Evolutionary conservation across 1,284 basidiomycete genomes (phyloP), one percentile per base, ranked within the genome.

Genomic region (Coniferiporia sulphurascens): DNA sequence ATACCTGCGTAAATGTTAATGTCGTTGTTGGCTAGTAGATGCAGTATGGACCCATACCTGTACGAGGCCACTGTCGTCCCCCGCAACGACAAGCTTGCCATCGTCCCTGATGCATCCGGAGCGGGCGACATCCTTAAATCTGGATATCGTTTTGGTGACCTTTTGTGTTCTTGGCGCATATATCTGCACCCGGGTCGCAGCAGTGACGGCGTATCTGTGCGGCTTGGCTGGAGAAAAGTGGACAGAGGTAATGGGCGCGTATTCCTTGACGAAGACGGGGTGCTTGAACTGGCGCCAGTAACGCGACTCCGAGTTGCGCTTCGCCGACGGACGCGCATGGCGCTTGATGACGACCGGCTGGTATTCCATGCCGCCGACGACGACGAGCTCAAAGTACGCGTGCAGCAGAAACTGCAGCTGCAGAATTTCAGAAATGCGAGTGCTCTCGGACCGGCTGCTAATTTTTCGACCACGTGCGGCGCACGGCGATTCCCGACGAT

Each of bases 81-180:
- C 96, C 0, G 95, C 96, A 0, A 98, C 90, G 32, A 98, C 84
- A 43, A 99, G 82, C 71, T 96, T 97, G 27, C 96, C 97, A 73
- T 99, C 97, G 55, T 82, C 83, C 56, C 97, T 83, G 61, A 98
- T 94, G 67, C 84, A 82, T 12, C 88, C 95, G 66, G 90, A 89
- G 60, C 95, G 80, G 1, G 95, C 95, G 35, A 96, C 89, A 69
- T 98, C 96, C 73, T 97, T 97, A 77, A 99, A 99, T 36, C 97
- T 79, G 32, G 94, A 91, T 62, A 99, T 95, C 0, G 93, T 97
- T 78, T 99, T 99, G 15, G 89, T 91, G 45, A 98, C 87, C 72
- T 95, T 94, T 72, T 95, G 93, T 7, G 95, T 98, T 62, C 92
- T 86, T 36, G 95, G 94, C 15, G 93, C 93, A 74, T 98, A 98